Conservation (phyloP, 257 asterid species). For the Phtheirospermum japonicum region DNA sequence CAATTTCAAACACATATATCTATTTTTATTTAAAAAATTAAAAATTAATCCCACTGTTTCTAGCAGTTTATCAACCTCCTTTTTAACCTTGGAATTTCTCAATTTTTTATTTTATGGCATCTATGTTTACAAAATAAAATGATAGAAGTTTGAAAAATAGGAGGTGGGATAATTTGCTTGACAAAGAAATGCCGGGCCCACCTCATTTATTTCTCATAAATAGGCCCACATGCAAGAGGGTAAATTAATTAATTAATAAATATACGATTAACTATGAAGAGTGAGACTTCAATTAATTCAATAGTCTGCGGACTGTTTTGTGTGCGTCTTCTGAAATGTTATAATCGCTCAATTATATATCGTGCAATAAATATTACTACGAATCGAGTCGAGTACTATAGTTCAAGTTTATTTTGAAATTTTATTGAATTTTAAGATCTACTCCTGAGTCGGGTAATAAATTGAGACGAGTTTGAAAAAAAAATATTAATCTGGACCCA, state of each 20-base stretch:
- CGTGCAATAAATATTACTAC: too few species aligned
- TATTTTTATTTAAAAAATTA: not conserved
- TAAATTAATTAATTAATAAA: not conserved
- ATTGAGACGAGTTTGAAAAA: too few species aligned
- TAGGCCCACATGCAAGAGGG: slow-evolving; percentile 34
- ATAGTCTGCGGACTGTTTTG: slow-evolving; percentile 7
- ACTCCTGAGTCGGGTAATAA: too few species aligned
- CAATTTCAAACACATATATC: too few species aligned
- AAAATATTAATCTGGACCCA: too few species aligned
- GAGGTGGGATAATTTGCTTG: not conserved
- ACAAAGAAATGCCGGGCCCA: slow-evolving; percentile 23
- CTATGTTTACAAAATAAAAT: too few species aligned
- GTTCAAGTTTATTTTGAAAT: too few species aligned
- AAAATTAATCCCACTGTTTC: not conserved
- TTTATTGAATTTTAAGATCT: too few species aligned
- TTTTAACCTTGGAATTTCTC: slow-evolving; percentile 2
- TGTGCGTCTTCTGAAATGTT: not conserved
- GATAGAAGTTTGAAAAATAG: not conserved
- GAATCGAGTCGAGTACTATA: too few species aligned
- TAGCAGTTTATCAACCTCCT: not conserved
- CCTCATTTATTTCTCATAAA: slow-evolving; percentile 27
- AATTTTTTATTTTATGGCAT: too few species aligned
- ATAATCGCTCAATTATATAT: too few species aligned
- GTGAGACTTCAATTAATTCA: slow-evolving; percentile 22
- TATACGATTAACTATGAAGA: too few species aligned